Evolutionary conservation across 2,329 filamentous ascomycete genomes (phyloP), one percentile per base, ranked within the genome.

Genomic region (Colletotrichum neosansevieriae): DNA sequence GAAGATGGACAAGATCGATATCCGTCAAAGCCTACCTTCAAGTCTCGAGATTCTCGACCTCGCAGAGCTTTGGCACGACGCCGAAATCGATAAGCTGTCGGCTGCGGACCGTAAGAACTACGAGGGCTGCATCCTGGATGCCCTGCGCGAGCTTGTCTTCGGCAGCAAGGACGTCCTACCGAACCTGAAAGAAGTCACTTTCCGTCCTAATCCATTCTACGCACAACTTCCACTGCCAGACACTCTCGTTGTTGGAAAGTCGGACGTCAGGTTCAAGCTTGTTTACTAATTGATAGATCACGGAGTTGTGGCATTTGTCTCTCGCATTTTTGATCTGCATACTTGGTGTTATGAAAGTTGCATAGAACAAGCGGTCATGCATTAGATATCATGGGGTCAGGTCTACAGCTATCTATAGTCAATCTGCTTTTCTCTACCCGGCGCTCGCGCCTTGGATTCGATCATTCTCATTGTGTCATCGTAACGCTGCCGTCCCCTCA

Each of bases 101-200:
- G 3, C 21, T 17, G 56, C 51, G 34, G 51, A 60, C 17, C 67
- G 67, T 7, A 15, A 29, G 36, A 34, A 53, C 3, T 80, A 79
- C 62, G 74, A 76, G 2, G 51, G 73, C 4, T 62, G 73, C 9
- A 67, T 81, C 2, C 81, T 83, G 45, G 49, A 63, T 0, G 74
- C 72, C 1, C 63, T 82, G 42, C 44, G 72, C 1, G 73, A 77
- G 6, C 81, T 75, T 0, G 78, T 82, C 1, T 63, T 69, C 12
- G 57, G 51, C 13, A 69, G 63, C 19, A 61, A 57, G n/a, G 47
- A 58, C 3, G 2, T 21, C 2, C 17, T 69, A 6, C 67, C 67
- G 13, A 57, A 58, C 10, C n/a, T 69, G 29, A 69, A 58, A 32
- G 63, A 69, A 29, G 57, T 69, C 11, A 67, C 58, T 2, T 69